phyloP scores from a whole-genome alignment of 257 asterid genomes.

The Euphrasia confusa region DNA sequence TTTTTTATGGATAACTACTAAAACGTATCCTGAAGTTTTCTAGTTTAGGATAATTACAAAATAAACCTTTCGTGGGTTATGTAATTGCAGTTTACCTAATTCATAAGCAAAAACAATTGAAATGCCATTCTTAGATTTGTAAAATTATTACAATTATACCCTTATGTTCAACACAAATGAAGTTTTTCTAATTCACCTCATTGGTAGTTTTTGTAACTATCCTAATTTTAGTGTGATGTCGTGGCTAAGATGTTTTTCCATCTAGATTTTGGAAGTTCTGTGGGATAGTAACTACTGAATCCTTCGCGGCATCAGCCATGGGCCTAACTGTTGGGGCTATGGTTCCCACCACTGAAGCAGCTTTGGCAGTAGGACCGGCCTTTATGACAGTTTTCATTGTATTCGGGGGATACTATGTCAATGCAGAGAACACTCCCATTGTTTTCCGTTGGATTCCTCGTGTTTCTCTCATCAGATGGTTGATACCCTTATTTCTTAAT shows the following conservation, averaged over 20 bases:
- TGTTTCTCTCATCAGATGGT: slow-evolving; percentile 93
- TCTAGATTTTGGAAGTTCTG: slow-evolving; percentile 84
- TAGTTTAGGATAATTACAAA: too few relatives aligned
- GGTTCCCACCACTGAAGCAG: slow-evolving; percentile 96
- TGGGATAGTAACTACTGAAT: slow-evolving; percentile 79
- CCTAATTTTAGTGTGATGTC: not conserved
- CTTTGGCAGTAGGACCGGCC: slow-evolving; percentile 92
- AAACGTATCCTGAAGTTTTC: too few relatives aligned
- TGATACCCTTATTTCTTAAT: not conserved
- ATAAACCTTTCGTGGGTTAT: too few relatives aligned
- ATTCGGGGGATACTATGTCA: slow-evolving; percentile 93
- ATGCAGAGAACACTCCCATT: slow-evolving; percentile 84
- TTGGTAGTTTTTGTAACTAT: too few relatives aligned
- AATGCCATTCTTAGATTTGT: too few relatives aligned
- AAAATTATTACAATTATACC: too few relatives aligned
- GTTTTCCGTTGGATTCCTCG: slow-evolving; percentile 94
- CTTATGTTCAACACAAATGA: too few relatives aligned
- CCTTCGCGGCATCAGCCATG: slow-evolving; percentile 97
- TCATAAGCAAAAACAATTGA: too few relatives aligned
- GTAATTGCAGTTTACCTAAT: too few relatives aligned
- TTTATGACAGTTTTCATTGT: slow-evolving; percentile 96
- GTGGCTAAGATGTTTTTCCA: slow-evolving; percentile 20
- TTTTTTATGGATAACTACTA: too few relatives aligned
- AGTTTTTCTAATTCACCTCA: too few relatives aligned
- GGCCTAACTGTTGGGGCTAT: slow-evolving; percentile 98